Conservation (phyloP, 768 basidiomycete species). For the Floccularia luteovirens region DNA sequence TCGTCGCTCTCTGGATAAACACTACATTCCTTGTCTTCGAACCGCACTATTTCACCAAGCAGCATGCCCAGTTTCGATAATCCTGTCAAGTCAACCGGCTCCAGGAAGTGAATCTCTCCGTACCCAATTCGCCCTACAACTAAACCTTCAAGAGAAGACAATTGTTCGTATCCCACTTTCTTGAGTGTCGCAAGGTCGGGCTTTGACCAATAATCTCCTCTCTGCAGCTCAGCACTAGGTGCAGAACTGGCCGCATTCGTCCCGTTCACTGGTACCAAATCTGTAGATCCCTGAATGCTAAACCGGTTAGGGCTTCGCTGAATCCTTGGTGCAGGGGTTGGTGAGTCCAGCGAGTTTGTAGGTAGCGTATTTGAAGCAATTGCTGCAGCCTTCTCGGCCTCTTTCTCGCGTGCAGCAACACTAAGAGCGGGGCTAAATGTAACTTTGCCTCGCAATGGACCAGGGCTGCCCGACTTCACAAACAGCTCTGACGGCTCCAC, state of each 20-base stretch:
- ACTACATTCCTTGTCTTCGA: constrained; percentile 87
- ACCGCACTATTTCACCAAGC: constrained; percentile 79
- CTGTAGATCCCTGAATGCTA: constrained; percentile 25
- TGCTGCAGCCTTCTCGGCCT: constrained; percentile 33
- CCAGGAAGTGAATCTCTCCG: constrained; percentile 81
- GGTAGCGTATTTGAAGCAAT: too few species aligned
- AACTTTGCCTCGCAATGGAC: constrained; percentile 41
- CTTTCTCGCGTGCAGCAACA: constrained; percentile 69
- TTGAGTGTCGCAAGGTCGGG: constrained; percentile 72
- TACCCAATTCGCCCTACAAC: constrained; percentile 88
- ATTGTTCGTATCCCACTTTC: constrained; percentile 61
- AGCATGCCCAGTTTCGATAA: constrained; percentile 73
- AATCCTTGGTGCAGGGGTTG: constrained; percentile 24
- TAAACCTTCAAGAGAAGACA: constrained; percentile 69
- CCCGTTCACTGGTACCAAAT: constrained; percentile 11
- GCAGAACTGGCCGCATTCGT: constrained; percentile 17
- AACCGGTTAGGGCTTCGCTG: constrained; percentile 36
- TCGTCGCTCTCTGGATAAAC: constrained; percentile 90
- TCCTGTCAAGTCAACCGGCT: constrained; percentile 80
- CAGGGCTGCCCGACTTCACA: constrained; percentile 38
- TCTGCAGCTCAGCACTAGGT: constrained; percentile 39
- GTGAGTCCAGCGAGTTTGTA: constrained; percentile 22
- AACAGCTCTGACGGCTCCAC: constrained; percentile 70
- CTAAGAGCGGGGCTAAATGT: constrained; percentile 72
- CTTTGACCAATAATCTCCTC: constrained; percentile 90